Evolutionary conservation across 106 monocot species (phyloP).

Genomic region (Dendrobium huoshanense): DNA sequence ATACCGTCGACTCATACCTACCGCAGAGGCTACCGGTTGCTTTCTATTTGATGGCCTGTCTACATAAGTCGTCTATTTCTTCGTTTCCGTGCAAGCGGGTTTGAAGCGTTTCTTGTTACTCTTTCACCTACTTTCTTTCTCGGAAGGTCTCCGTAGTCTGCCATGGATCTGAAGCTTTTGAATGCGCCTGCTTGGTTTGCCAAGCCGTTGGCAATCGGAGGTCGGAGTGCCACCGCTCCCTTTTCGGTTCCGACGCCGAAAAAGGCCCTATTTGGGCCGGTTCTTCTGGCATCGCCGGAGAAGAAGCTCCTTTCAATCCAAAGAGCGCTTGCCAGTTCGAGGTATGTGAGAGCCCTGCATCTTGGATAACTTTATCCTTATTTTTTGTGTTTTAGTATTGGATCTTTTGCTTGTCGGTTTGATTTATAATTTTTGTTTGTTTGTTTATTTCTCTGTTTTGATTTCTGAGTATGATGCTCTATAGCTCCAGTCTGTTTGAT

Average conservation of each 20-base stretch:
- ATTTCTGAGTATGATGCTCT: background rate
- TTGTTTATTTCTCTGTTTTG: background rate
- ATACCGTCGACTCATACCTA: too few relatives aligned
- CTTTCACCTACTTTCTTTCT: background rate
- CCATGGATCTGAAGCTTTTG: constrained; percentile 7
- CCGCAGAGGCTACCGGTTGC: too few relatives aligned
- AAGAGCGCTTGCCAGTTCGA: constrained; percentile 7
- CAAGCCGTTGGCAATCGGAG: background rate
- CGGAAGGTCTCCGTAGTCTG: background rate
- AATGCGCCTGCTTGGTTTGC: background rate
- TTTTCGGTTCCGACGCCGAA: background rate
- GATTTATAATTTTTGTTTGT: background rate
- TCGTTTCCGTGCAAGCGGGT: background rate
- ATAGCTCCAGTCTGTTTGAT: background rate
- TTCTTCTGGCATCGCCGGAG: background rate
- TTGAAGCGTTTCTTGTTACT: background rate
- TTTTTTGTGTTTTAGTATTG: background rate
- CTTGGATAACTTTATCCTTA: background rate
- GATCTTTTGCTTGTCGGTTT: background rate
- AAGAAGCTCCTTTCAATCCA: constrained; percentile 10
- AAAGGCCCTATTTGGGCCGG: background rate
- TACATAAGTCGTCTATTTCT: background rate
- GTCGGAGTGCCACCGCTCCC: background rate
- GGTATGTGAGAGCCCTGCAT: background rate
- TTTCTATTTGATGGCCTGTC: too few relatives aligned